Base-by-base conservation (phyloP, 164 flowering plant genomes). In the Taxillus chinensis region DNA sequence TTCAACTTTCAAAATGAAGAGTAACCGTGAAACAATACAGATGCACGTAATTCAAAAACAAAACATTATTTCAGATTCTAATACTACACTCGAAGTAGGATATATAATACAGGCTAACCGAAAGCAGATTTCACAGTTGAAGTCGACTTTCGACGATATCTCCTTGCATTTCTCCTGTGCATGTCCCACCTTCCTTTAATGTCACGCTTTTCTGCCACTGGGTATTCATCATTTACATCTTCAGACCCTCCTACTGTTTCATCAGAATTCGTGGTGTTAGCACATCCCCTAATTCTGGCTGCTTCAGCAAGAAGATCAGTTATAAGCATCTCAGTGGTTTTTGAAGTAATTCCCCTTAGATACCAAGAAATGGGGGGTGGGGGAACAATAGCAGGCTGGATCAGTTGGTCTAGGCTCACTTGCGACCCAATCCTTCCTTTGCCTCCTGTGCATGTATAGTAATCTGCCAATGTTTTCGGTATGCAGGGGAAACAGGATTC, bases 311-410 rank as follows among this genome's bases (percentile, higher is more conserved):
- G 62, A 59, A 93, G 76, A 66, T 93, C 96, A 11, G 41, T 72
- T 62, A 89, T 82, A 43, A 93, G 75, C 91, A 83, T 87, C 68
- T 93, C 99, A 4, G 89, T 84, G 14, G 99, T 90, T 72, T 71
- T 83, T 13, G 86, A 1, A 8, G 97, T 86, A 60, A 93, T 93
- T 55, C 97, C 97, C 63, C 97, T 81, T 5, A 93, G 78, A 73
- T 93, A 93, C 99, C 99, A 93, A 7, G 99, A 93, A 67, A 93
- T 82, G 9, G 99, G 97, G 7, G 99, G 97, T 1, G 99, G 97
- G 7, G 97, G 96, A 46, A 93, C 79, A 57, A 93, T 64, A n/a
- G 96, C 77, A 8, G 99, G 99, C 66, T 93, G 86, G 7, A 93
- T 72, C 52, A 89, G 80, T 65, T 93, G 99, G 65, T 86, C 82